These are phyloP conservation scores for Aquilaria malaccensis DNA, from an alignment of 345 rosid genomes.

Conservation along the genomic window DNA sequence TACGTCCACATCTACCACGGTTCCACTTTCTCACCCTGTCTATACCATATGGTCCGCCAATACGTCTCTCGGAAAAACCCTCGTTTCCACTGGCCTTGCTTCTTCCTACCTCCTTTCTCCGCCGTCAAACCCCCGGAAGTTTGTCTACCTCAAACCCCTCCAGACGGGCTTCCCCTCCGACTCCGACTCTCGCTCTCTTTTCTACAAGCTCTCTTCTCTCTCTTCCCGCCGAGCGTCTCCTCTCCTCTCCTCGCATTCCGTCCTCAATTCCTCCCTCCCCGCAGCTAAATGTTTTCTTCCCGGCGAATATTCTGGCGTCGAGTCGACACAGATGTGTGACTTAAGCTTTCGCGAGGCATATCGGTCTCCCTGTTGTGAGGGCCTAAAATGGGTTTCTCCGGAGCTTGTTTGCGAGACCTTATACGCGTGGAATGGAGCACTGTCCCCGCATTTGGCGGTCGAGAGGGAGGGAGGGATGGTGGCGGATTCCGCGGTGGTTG, in stretches of 20 bases:
- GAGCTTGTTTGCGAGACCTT: conserved; percentile 61
- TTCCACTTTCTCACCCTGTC: conserved; percentile 68
- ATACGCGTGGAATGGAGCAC: conserved; percentile 80
- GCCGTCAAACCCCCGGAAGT: conserved; percentile 20
- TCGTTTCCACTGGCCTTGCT: conserved; percentile 88
- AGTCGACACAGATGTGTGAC: conserved; percentile 33
- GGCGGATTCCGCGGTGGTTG: conserved; percentile 40
- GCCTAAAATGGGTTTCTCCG: conserved; percentile 13
- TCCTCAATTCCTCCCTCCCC: conserved; percentile 49
- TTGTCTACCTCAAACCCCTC: conserved; percentile 74
- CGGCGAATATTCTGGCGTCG: conserved; percentile 3
- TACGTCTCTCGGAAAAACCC: conserved; percentile 93
- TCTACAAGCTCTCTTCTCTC: conserved; percentile 56
- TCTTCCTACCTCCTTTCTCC: conserved; percentile 67
- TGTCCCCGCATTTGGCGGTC: conserved; percentile 87
- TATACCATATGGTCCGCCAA: conserved; percentile 77
- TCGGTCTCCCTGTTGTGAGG: conserved; percentile 20
- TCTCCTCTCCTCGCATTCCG: conserved; percentile 48
- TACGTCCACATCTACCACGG: conserved; percentile 11
- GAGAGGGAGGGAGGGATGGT: conserved; percentile 55
- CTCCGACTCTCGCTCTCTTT: conserved; percentile 81
- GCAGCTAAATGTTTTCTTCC: conserved; percentile 32
- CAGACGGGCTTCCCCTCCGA: conserved; percentile 94
- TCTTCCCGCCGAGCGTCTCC: conserved; percentile 40
- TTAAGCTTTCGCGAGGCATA: conserved; percentile 39